Evolutionary conservation across 139 green algal genomes (phyloP).

Genomic region (Nannochloris sp.): DNA sequence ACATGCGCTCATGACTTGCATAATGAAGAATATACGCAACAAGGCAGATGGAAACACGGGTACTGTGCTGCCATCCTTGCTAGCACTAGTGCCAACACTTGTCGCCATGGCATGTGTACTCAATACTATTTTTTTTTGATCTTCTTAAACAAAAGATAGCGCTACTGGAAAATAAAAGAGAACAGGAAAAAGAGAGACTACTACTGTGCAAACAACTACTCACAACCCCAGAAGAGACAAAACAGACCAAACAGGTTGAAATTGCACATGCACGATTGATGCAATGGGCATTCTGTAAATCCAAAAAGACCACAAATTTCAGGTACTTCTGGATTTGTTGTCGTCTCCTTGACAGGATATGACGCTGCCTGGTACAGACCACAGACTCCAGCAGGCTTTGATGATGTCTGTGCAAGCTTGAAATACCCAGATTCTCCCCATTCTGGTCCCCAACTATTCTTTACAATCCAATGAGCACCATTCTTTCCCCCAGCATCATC

Average conservation of each 20-base stretch:
- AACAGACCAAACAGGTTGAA: constrained; percentile 25
- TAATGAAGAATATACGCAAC: too few relatives aligned
- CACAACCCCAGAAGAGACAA: constrained; percentile 30
- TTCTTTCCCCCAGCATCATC: constrained; percentile 3
- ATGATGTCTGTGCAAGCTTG: constrained; percentile 33
- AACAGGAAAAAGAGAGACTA: neutral
- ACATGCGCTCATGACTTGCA: too few relatives aligned
- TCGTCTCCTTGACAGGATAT: constrained; percentile 59
- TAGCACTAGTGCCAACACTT: too few relatives aligned
- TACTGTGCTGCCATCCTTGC: too few relatives aligned
- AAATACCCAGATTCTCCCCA: constrained; percentile 61
- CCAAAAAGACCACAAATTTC: constrained; percentile 32
- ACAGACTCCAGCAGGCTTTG: constrained; percentile 34
- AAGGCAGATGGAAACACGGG: too few relatives aligned
- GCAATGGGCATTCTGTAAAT: constrained; percentile 19
- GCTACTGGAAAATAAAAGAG: neutral
- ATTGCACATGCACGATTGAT: constrained; percentile 22
- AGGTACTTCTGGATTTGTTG: constrained; percentile 27
- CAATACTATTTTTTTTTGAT: too few relatives aligned
- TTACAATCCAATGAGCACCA: constrained; percentile 63
- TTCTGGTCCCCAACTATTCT: constrained; percentile 83
- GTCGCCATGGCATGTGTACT: too few relatives aligned
- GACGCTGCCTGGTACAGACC: constrained; percentile 49
- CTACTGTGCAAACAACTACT: neutral
- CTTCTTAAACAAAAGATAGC: neutral